Base-by-base conservation (phyloP, 2,329 filamentous ascomycete species). In the Ceratocystis harringtonii region DNA sequence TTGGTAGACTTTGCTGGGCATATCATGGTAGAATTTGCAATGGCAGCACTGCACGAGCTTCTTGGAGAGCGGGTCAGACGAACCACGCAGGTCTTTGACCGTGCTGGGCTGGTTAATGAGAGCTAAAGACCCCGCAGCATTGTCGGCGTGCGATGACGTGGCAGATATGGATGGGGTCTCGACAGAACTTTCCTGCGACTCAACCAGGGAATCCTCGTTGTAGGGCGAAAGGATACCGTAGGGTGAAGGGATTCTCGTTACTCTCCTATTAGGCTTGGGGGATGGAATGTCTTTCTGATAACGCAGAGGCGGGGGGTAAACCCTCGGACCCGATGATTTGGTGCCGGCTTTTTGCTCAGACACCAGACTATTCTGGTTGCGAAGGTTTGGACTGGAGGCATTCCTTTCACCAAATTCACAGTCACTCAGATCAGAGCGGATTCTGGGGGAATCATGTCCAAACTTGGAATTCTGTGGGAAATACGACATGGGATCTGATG, bases 21-120 rank as follows among this genome's bases (percentile, higher is more conserved):
- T 81, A 72, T 87, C 84, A 70, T 86, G 83, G 72, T 82, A 84
- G 73, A 81, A 85, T 65, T 79, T 80, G 77, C 84, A 87, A 66
- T 75, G 77, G 74, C 84, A 87, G 73, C 84, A 87, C 71, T 86
- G 79, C 12, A 86, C 83, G 36, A 87, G 80, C 76, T 85, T 81
- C 74, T 86, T 87, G 43, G 81, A 81, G 12, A 84, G 72, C 0
- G 79, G 78, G 10, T 79, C 76, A 15, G 57, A 52, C 15, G 44
- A 52, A 4, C 58, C 58, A 17, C 57, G 48, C 12, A 65, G 30
- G 45, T 65, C 64, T n/a, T 57, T 65, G 45, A 65, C 43, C 8
- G 22, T 4, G 8, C 28, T 58, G 60, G 25, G 8, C n/a, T 8
- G 10, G 19, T 10, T n/a, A 2, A 5, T 7, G 3, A 28, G 6